Percentiles rank a stretch among this genome's conserved stretches.
Conservation (phyloP, 441 rosid species). For the Adansonia gregorii region DNA sequence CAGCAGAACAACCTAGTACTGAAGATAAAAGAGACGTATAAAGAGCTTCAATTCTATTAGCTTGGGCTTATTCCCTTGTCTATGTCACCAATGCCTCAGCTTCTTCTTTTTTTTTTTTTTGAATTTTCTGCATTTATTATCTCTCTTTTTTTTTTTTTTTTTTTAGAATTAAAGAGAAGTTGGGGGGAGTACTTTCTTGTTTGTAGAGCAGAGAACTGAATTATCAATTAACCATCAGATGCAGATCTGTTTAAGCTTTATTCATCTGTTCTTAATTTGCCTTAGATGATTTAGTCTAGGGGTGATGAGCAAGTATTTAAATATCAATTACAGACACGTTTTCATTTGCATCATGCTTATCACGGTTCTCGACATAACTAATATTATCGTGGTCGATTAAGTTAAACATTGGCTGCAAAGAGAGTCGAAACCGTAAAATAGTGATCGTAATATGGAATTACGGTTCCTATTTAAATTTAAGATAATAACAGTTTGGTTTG, state of each 20-base stretch:
- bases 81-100: slow-evolving; percentile 23
- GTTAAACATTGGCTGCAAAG: too few species aligned
- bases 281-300: not conserved
- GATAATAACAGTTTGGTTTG: too few species aligned
- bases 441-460: too few species aligned
- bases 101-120: not conserved
- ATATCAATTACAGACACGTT: too few species aligned
- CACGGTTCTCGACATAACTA: too few species aligned
- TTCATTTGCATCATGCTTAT: too few species aligned
- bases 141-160: too few species aligned
- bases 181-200: slow-evolving; percentile 17
- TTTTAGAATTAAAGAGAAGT: too few species aligned
- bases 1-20: slow-evolving; percentile 44
- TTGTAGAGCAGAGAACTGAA: slow-evolving; percentile 31
- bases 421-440: too few species aligned
- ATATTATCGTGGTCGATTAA: too few species aligned
- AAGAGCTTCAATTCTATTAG: slow-evolving; percentile 6
- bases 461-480: too few species aligned
- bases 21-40: slow-evolving; percentile 50
- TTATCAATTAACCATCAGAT: slow-evolving; percentile 23
- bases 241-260: not conserved
- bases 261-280: not conserved
- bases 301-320: too few species aligned
- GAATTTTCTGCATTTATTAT: not conserved
- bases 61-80: not conserved